A percentile compares a stretch with the other conserved stretches of the same genome.
These are phyloP conservation scores for Xylaria grammica DNA, from an alignment of 495 filamentous ascomycete species.

Conservation along the genomic window DNA sequence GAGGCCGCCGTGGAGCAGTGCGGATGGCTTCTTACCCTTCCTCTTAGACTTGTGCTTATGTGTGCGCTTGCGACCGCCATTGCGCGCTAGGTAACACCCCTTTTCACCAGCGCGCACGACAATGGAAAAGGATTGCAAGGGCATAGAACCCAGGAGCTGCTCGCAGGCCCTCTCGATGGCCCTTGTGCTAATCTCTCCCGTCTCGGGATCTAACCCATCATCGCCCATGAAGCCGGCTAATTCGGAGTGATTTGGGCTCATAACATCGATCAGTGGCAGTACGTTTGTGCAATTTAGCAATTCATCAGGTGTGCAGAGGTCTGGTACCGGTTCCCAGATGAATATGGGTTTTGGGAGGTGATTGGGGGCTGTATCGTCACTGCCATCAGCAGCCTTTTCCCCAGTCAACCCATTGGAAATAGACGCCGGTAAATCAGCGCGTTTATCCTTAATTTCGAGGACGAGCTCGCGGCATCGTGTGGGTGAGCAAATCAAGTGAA, in stretches of 20 bases:
- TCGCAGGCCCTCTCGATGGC: constrained; percentile 59
- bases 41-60: constrained; percentile 37
- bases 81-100: constrained; percentile 58
- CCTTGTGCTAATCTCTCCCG: constrained; percentile 56
- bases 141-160: constrained; percentile 58
- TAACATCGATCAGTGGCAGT: constrained; percentile 76
- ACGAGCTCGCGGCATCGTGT: constrained; percentile 77
- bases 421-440: constrained; percentile 35
- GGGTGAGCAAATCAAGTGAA: constrained; percentile 88
- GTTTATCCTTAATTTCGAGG: constrained; percentile 60
- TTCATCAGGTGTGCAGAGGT: constrained; percentile 79
- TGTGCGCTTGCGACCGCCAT: constrained; percentile 52
- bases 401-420: neutral
- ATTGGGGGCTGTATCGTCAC: constrained; percentile 19
- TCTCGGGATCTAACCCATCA: constrained; percentile 49
- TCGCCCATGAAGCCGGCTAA: constrained; percentile 78
- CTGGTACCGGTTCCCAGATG: constrained; percentile 95
- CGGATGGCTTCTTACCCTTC: constrained; percentile 46
- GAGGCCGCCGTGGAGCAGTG: constrained; percentile 48
- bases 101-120: constrained; percentile 58
- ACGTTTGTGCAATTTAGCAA: constrained; percentile 72
- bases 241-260: constrained; percentile 89
- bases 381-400: neutral
- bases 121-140: constrained; percentile 57
- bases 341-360: constrained; percentile 64